Evolutionary conservation across 495 filamentous ascomycete genomes (phyloP).

Genomic region (Parmelia sp.): DNA sequence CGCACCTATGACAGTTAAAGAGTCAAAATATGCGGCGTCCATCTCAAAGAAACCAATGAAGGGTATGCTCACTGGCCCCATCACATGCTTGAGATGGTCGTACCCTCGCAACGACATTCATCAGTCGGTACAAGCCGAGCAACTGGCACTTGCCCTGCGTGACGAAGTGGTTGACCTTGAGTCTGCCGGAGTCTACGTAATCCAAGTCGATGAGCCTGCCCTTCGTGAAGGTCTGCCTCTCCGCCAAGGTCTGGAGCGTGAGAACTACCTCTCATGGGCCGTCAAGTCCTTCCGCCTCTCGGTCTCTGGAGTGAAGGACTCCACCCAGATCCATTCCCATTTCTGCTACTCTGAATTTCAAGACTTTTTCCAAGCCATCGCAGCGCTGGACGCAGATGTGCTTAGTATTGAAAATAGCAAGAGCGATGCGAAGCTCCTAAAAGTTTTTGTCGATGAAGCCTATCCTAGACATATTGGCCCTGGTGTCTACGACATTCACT

Average conservation of each 20-base stretch:
- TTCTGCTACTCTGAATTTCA: conserved; percentile 99
- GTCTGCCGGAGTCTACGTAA: conserved; percentile 89
- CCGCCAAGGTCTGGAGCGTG: conserved; percentile 81
- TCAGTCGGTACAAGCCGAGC: conserved; percentile 97
- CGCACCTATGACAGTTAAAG: conserved; percentile 97
- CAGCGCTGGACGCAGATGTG: conserved; percentile 95
- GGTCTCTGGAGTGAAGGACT: conserved; percentile 81
- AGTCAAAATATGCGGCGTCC: conserved; percentile 95
- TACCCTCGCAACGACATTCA: conserved; percentile 99
- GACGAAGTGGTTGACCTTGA: conserved; percentile 98
- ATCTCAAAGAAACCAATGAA: conserved; percentile 99
- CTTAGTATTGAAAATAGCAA: conserved; percentile 99
- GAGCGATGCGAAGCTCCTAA: conserved; percentile 96
- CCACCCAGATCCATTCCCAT: conserved; percentile 98
- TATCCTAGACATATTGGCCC: conserved; percentile 97
- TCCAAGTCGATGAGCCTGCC: conserved; percentile 98
- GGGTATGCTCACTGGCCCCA: conserved; percentile 98
- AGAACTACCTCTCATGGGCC: conserved; percentile 92
- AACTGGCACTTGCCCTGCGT: conserved; percentile 94
- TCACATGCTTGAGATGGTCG: conserved; percentile 98
- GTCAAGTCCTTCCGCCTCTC: conserved; percentile 95
- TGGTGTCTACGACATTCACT: conserved; percentile 99
- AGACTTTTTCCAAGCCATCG: conserved; percentile 99
- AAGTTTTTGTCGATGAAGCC: conserved; percentile 93
- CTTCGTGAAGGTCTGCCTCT: conserved; percentile 98